These are phyloP conservation scores for Saccharomyces hybrid DNA, from an alignment of 1,139 yeast species.

Conservation along the genomic window DNA sequence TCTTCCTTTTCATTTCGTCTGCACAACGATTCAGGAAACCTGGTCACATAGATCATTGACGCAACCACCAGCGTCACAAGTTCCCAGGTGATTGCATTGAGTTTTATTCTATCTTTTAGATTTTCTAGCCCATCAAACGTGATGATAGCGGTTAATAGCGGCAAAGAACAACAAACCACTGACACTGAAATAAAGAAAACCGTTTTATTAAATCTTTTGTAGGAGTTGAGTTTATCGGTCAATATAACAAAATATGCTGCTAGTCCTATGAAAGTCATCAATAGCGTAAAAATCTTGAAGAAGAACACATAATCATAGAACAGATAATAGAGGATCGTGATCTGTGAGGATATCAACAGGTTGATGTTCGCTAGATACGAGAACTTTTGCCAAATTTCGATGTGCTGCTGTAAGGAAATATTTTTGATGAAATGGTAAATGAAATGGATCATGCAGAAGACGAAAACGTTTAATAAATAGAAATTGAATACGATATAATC, in stretches of 20 bases:
- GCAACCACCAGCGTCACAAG: neutral
- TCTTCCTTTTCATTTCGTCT: neutral
- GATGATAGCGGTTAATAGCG: neutral
- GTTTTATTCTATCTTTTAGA: neutral
- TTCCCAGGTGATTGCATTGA: neutral
- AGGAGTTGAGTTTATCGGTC: neutral
- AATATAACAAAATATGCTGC: neutral
- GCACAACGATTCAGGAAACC: neutral
- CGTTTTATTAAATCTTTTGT: neutral
- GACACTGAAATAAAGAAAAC: neutral
- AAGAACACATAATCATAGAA: slow-evolving; percentile 44
- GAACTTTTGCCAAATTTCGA: slow-evolving; percentile 10
- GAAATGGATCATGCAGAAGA: slow-evolving; percentile 7
- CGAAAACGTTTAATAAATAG: slow-evolving; percentile 12
- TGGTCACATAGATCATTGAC: neutral
- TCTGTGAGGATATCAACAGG: slow-evolving; percentile 10
- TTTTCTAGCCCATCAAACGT: neutral
- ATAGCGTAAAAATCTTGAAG: slow-evolving; percentile 36
- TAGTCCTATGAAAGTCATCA: neutral
- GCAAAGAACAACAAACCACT: neutral
- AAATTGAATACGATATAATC: slow-evolving; percentile 16
- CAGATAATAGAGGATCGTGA: slow-evolving; percentile 47
- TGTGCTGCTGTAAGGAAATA: slow-evolving; percentile 8
- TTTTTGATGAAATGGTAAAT: slow-evolving; percentile 10
- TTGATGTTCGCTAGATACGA: slow-evolving; percentile 9